Conservation (phyloP, 208 protist genomes). For the Trypanosoma avium region DNA sequence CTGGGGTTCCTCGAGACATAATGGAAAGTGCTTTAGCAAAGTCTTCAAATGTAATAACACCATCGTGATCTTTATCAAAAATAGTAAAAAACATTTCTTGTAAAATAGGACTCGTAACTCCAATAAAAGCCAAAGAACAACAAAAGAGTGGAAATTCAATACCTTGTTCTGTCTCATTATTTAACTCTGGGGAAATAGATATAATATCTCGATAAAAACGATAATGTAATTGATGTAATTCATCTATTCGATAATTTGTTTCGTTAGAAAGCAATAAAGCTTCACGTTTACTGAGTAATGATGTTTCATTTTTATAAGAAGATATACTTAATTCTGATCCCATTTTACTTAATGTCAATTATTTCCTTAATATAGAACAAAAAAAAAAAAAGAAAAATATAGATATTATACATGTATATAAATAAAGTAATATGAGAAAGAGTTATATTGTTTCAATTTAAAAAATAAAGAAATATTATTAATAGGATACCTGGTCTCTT, state of each 20-base stretch:
- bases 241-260: slow-evolving; percentile 5
- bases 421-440: background rate
- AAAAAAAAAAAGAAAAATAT: slow-evolving; percentile 16
- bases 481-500: no score
- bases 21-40: slow-evolving; percentile 1
- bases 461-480: no score
- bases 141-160: slow-evolving; percentile 14
- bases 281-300: background rate
- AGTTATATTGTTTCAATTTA: background rate
- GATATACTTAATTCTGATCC: background rate
- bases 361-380: slow-evolving; percentile 7
- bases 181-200: background rate
- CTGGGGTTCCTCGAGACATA: slow-evolving; percentile 4
- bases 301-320: background rate
- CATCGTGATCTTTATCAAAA: slow-evolving; percentile 9
- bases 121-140: background rate
- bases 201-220: slow-evolving; percentile 16
- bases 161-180: background rate
- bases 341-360: background rate
- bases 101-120: slow-evolving; percentile 4
- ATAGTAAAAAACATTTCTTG: slow-evolving; percentile 12
- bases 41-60: slow-evolving; percentile 6
- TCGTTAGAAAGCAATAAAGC: slow-evolving; percentile 9
- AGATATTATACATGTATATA: background rate
- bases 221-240: slow-evolving; percentile 2